Conservation (phyloP, 106 monocot genomes). For the Narthecium ossifragum region DNA sequence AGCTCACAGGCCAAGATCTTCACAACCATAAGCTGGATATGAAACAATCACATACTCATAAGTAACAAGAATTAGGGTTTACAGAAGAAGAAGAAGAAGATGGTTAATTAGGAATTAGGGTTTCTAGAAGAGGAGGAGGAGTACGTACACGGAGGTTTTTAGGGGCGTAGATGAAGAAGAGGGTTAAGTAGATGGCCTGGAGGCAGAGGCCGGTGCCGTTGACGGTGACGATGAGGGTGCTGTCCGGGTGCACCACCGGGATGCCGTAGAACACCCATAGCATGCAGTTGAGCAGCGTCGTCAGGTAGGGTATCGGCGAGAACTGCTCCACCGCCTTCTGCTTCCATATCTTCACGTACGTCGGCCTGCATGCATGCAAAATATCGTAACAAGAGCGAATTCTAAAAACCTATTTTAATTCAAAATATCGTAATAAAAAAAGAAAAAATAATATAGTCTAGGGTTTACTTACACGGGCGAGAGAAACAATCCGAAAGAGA, state of each 20-base stretch:
- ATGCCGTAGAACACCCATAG: conserved; percentile 62
- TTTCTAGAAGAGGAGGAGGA: too few relatives aligned
- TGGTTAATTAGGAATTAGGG: not conserved
- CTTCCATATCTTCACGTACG: conserved; percentile 44
- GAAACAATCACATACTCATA: not conserved
- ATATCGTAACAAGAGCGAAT: not conserved
- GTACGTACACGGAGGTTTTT: conserved; percentile 10
- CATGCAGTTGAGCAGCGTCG: conserved; percentile 54
- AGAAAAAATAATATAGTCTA: not conserved
- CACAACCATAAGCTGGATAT: conserved; percentile 25
- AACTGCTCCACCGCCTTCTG: conserved; percentile 41
- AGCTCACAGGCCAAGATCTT: conserved; percentile 24
- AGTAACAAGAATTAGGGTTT: not conserved
- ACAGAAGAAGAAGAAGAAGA: not conserved
- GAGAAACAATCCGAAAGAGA: conserved; percentile 56
- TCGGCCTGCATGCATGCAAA: too few relatives aligned
- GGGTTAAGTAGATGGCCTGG: conserved; percentile 34
- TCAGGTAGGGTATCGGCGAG: conserved; percentile 48
- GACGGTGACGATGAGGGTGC: conserved; percentile 54
- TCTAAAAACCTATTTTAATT: not conserved
- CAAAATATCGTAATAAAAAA: not conserved
- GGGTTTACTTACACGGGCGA: conserved; percentile 44
- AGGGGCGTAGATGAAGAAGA: conserved; percentile 42
- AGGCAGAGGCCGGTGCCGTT: conserved; percentile 42
- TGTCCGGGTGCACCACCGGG: conserved; percentile 37